Base-by-base conservation (phyloP, 2,329 filamentous ascomycete genomes). In the Beauveria asiatica region DNA sequence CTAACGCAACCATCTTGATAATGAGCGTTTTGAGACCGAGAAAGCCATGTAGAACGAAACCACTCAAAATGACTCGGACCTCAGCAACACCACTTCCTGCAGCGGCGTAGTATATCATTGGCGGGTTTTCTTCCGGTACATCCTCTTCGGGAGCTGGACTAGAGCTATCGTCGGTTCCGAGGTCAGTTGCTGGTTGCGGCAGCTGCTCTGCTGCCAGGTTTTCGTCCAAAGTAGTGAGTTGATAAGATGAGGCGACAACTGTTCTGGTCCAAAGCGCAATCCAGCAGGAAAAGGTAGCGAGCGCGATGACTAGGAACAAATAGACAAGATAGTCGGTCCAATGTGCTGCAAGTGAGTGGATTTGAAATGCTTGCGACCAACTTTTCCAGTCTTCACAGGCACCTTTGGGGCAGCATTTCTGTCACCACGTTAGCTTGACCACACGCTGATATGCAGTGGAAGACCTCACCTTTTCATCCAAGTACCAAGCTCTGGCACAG, bases 1-100 rank as follows among this genome's bases (percentile, higher is more conserved):
- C 83, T 51, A 99, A 77, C 16, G 88, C 92, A 17, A 89, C 68
- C 0, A 90, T 89, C 72, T 99, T 99, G 74, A 96, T 83, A 5
- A 93, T 73, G 33, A 99, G 80, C 0, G 94, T 97, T 69, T 88
- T 89, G 44, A 96, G 73, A 66, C 94, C 94, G 8, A 99, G 82
- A 70, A 97, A 97, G 1, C 94, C 93, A 78, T 97, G 94, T 59
- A 99, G 78, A 59, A 99, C 93, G 69, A 97, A 99, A 6, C 94
- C 94, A 68, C 92, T 97, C n/a, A 97, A 83, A 61, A 97, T 97
- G 62, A 97, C 94, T 65, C 94, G 92, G 60, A 97, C 93, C 75
- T 99, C 94, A 7, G 94, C 94, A 13, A 99, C 94, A 67, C 94
- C 94, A 74, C 92, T 96, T 53, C 94, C 94, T 46, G 93, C 93